Base-by-base conservation (phyloP, 306 rosid species). In the Citrullus amarus region DNA sequence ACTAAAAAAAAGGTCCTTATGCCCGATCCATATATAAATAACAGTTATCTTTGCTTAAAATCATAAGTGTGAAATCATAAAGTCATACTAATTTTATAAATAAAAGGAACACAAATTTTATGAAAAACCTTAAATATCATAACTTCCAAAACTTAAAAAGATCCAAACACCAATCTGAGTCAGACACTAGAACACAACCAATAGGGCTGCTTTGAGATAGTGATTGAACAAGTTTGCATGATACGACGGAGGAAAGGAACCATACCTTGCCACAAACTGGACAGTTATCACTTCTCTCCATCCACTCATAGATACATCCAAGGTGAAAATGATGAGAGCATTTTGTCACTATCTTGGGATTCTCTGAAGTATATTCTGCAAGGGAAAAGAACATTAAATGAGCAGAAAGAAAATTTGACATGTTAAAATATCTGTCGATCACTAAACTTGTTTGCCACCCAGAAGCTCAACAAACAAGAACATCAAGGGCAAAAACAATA, bases 231-330 rank as follows among this genome's bases (percentile, higher is more conserved):
- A 73, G 77, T 9, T 22, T 5, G 50, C 6, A 50, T 17, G 38
- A 17, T 16, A 51, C 6, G 16, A 73, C 25, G 44, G 60, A 50
- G 56, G 70, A 72, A 83, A 72, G 12, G 53, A 79, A 57, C 6
- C 48, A 56, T 90, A 95, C 98, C 98, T 91, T 92, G 88, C 97
- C 97, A 86, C 98, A 95, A 80, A 95, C 98, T 71, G 98, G 98
- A 87, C 98, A 95, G 82, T 88, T 95, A 73, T 92, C 97, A 86
- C 98, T 95, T 91, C 98, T 90, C 87, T 95, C 98, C 98, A 92
- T 95, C 98, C 98, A 95, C 79, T 95, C 98, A 80, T 92, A 95
- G 81, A 95, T 95, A 90, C 98, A 95, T 81, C 97, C 97, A 62
- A 95, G 98, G 89, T 95, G 98, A 85, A 90, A 95, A 88, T 95